Evolutionary conservation across 148 eudicot genomes (phyloP).

Genomic region (Rhododendron ovatum): DNA sequence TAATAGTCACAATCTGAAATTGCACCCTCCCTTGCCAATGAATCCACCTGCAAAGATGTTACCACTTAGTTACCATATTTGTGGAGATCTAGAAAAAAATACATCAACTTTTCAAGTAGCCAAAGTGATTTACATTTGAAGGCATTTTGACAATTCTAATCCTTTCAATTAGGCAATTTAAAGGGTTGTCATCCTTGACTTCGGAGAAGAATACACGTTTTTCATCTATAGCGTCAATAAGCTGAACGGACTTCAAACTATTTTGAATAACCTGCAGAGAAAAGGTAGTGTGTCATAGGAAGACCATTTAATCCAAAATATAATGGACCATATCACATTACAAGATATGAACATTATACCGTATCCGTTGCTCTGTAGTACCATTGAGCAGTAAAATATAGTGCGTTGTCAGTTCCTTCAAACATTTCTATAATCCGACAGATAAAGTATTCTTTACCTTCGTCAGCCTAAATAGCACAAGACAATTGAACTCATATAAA

Average conservation of each 20-base stretch:
- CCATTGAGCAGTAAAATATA: conserved; percentile 69
- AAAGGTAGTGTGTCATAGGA: background rate
- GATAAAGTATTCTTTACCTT: conserved; percentile 34
- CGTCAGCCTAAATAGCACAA: conserved; percentile 43
- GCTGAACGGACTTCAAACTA: background rate
- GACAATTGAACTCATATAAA: background rate
- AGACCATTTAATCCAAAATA: background rate
- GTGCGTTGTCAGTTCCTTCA: conserved; percentile 47
- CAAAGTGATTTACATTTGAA: conserved; percentile 39
- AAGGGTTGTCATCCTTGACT: conserved; percentile 63
- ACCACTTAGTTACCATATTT: background rate
- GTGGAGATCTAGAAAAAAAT: background rate
- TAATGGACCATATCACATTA: background rate
- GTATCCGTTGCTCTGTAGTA: conserved; percentile 70
- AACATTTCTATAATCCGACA: conserved; percentile 69
- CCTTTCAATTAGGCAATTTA: conserved; percentile 58
- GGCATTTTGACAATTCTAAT: conserved; percentile 37
- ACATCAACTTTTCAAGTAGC: background rate
- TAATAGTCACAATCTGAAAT: conserved; percentile 52
- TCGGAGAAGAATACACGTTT: conserved; percentile 64
- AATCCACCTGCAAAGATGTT: conserved; percentile 36
- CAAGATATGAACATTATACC: conserved; percentile 26
- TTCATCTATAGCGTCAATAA: conserved; percentile 43
- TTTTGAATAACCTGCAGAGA: conserved; percentile 45
- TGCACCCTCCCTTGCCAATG: conserved; percentile 18